phyloP scores from a whole-genome alignment of 345 rosid genomes.

The Leavenworthia alabamica region DNA sequence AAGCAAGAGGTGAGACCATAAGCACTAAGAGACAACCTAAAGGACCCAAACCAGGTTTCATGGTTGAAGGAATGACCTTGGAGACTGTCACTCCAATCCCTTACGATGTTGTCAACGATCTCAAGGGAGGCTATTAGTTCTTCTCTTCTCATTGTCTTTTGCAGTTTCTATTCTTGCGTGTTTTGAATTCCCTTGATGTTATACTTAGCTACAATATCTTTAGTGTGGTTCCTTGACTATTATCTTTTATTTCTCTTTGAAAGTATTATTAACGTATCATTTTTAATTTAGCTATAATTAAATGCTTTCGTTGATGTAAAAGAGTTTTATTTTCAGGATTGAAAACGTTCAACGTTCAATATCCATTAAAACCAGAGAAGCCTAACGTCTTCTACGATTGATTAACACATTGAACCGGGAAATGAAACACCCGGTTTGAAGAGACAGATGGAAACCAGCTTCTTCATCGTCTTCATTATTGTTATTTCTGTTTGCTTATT shows the following conservation, averaged over 20 bases:
- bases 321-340: not conserved
- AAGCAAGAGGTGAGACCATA: conserved; percentile 53
- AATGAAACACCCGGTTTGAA: not conserved
- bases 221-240: not conserved
- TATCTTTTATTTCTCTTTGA: not conserved
- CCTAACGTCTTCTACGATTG: not conserved
- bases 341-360: too few relatives aligned
- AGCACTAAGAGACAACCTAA: conserved; percentile 78
- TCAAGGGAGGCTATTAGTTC: conserved; percentile 73
- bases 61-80: conserved; percentile 71
- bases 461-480: not conserved
- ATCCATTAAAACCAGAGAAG: not conserved
- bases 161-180: not conserved
- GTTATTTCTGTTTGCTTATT: conserved; percentile 17
- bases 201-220: conserved; percentile 6
- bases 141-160: not conserved
- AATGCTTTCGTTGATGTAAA: not conserved
- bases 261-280: not conserved
- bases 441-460: conserved; percentile 21
- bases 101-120: conserved; percentile 81
- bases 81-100: conserved; percentile 86
- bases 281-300: not conserved
- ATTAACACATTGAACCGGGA: not conserved
- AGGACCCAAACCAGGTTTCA: conserved; percentile 83
- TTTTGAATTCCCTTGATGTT: not conserved